Evolutionary conservation across 2,329 filamentous ascomycete genomes (phyloP).

Genomic region (Biscogniauxia mediterranea): DNA sequence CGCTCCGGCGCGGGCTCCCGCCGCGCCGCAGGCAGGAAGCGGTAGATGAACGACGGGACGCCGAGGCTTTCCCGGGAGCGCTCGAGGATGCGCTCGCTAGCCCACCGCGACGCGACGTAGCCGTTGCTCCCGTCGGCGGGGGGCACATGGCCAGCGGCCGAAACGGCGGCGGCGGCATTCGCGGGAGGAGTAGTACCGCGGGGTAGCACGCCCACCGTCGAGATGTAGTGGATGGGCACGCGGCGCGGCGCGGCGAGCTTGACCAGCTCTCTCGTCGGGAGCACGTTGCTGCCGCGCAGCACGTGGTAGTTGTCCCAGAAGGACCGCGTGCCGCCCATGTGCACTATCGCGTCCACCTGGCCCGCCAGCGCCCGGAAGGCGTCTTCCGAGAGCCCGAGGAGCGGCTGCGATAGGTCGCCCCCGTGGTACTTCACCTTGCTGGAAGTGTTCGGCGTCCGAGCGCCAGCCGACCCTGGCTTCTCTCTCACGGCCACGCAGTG

Average conservation of each 20-base stretch:
- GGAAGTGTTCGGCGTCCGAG: too few relatives aligned
- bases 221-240: conserved; percentile 13
- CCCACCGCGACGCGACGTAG: conserved; percentile 20
- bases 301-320: conserved; percentile 28
- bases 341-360: conserved; percentile 46
- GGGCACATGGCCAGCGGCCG: conserved; percentile 12
- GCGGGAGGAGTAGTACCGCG: too few relatives aligned
- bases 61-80: conserved; percentile 1
- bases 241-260: conserved; percentile 12
- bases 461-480: too few relatives aligned
- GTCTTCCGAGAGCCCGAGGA: conserved; percentile 35
- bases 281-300: conserved; percentile 23
- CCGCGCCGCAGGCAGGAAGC: conserved; percentile 4
- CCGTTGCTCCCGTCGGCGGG: conserved; percentile 9
- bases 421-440: conserved; percentile 30
- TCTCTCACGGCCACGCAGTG: conserved; percentile 22
- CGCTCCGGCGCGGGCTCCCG: neutral
- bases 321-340: conserved; percentile 35
- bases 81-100: conserved; percentile 25
- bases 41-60: conserved; percentile 8
- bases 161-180: too few relatives aligned
- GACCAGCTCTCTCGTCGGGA: conserved; percentile 25
- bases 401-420: conserved; percentile 33
- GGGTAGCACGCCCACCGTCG: conserved; percentile 3
- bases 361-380: conserved; percentile 25